These are phyloP conservation scores for Fusarium coffeatum DNA, from an alignment of 2,329 filamentous ascomycete species.

Conservation along the genomic window DNA sequence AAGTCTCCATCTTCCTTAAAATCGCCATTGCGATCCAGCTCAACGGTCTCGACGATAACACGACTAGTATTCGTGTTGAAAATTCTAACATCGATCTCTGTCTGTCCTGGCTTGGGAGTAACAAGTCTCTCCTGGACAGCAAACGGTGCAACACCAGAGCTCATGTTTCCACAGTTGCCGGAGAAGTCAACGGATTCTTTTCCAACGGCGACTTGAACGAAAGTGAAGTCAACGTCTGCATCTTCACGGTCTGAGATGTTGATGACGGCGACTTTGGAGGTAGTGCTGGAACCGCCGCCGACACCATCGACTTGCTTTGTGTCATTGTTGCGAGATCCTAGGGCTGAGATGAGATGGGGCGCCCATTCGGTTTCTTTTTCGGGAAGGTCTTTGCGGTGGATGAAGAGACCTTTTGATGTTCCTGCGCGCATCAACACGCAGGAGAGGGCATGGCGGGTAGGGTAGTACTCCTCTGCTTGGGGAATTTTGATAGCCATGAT, in stretches of 20 bases:
- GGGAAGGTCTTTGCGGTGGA: conserved; percentile 66
- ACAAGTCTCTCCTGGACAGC: conserved; percentile 64
- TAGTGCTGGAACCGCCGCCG: conserved; percentile 67
- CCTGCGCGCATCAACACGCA: conserved; percentile 72
- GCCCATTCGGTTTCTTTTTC: conserved; percentile 58
- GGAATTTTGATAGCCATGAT: conserved; percentile 20
- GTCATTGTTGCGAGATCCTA: conserved; percentile 63
- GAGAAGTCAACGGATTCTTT: conserved; percentile 66
- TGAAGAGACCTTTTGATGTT: conserved; percentile 70
- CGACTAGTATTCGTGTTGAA: conserved; percentile 73
- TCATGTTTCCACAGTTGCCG: conserved; percentile 74
- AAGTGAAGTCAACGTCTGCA: conserved; percentile 71
- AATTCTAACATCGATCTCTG: conserved; percentile 55
- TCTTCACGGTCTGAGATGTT: conserved; percentile 54
- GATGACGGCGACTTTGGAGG: conserved; percentile 72
- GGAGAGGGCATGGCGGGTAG: conserved; percentile 49
- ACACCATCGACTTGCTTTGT: conserved; percentile 71
- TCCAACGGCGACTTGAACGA: conserved; percentile 69
- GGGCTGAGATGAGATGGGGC: conserved; percentile 62
- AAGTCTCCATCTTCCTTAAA: conserved; percentile 62
- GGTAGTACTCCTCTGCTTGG: not conserved
- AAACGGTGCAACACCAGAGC: conserved; percentile 69
- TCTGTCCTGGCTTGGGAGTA: conserved; percentile 41
- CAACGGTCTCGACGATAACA: conserved; percentile 65
- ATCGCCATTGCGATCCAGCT: conserved; percentile 59